phyloP scores from a whole-genome alignment of 2,329 filamentous ascomycete genomes.

The Calonectria hongkongensis region DNA sequence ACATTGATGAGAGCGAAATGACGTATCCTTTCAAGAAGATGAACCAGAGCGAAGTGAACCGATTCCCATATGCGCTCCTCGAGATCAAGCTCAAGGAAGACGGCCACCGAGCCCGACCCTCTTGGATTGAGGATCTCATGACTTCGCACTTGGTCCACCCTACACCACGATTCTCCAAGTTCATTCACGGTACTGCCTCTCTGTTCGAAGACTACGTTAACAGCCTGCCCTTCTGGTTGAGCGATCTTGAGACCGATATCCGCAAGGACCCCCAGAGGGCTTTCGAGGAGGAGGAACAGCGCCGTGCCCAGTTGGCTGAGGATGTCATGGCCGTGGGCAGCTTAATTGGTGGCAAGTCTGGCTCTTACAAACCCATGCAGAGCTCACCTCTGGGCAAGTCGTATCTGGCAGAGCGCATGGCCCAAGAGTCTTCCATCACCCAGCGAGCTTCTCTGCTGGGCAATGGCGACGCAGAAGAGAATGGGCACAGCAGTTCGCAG shows the following conservation, averaged over 20 bases:
- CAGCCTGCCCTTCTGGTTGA: slow-evolving; percentile 96
- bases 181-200: slow-evolving; percentile 92
- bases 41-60: slow-evolving; percentile 91
- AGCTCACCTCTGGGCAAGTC: slow-evolving; percentile 82
- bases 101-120: slow-evolving; percentile 79
- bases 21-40: slow-evolving; percentile 91
- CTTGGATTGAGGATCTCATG: slow-evolving; percentile 95
- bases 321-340: slow-evolving; percentile 94
- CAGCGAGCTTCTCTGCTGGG: slow-evolving; percentile 49
- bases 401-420: slow-evolving; percentile 74
- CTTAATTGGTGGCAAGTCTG: slow-evolving; percentile 79
- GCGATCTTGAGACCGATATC: slow-evolving; percentile 93
- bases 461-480: slow-evolving; percentile 58
- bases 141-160: slow-evolving; percentile 93
- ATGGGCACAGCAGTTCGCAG: slow-evolving; percentile 59
- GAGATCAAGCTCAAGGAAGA: slow-evolving; percentile 92
- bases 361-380: slow-evolving; percentile 74
- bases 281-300: slow-evolving; percentile 93
- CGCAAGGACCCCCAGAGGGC: slow-evolving; percentile 92
- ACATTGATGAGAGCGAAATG: slow-evolving; percentile 90
- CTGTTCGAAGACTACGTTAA: slow-evolving; percentile 98
- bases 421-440: slow-evolving; percentile 58
- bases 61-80: slow-evolving; percentile 92
- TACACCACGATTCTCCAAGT: slow-evolving; percentile 95
- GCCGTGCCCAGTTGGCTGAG: slow-evolving; percentile 86